Conservation (phyloP, 441 rosid species). For the Brassica balearica region DNA sequence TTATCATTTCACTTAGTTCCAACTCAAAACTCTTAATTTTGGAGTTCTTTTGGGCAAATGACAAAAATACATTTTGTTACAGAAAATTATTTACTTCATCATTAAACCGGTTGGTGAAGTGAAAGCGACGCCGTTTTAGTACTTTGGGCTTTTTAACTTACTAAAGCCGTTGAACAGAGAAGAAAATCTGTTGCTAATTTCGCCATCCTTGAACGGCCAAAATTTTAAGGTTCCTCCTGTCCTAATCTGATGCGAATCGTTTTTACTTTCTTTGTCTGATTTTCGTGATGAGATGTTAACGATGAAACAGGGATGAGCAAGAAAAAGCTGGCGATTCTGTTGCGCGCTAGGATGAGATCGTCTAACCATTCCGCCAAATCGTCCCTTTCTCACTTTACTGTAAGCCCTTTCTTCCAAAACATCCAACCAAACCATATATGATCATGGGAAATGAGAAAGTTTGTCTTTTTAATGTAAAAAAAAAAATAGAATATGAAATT, state of each 20-base stretch:
- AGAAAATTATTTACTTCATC: too few species aligned
- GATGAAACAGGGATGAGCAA: conserved; percentile 64
- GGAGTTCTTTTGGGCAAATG: too few species aligned
- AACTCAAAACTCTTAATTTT: too few species aligned
- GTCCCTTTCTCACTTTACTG: conserved; percentile 20
- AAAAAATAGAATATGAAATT: background rate
- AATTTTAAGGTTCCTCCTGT: too few species aligned
- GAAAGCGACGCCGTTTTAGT: background rate
- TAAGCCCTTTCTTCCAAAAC: too few species aligned
- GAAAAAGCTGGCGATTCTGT: conserved; percentile 67
- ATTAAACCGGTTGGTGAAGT: too few species aligned
- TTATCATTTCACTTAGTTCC: too few species aligned
- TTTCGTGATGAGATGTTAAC: background rate
- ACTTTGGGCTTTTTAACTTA: background rate
- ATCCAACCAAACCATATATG: background rate
- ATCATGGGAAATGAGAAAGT: background rate
- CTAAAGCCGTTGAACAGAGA: background rate
- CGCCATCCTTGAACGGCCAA: too few species aligned
- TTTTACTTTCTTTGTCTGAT: background rate
- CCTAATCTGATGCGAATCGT: background rate
- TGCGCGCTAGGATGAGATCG: conserved; percentile 75
- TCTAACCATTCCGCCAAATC: conserved; percentile 53
- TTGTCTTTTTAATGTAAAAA: background rate
- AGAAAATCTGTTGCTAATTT: too few species aligned
- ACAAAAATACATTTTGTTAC: too few species aligned